Base-by-base conservation (phyloP, 2,329 filamentous ascomycete genomes). In the Rugonectria rugulosa region DNA sequence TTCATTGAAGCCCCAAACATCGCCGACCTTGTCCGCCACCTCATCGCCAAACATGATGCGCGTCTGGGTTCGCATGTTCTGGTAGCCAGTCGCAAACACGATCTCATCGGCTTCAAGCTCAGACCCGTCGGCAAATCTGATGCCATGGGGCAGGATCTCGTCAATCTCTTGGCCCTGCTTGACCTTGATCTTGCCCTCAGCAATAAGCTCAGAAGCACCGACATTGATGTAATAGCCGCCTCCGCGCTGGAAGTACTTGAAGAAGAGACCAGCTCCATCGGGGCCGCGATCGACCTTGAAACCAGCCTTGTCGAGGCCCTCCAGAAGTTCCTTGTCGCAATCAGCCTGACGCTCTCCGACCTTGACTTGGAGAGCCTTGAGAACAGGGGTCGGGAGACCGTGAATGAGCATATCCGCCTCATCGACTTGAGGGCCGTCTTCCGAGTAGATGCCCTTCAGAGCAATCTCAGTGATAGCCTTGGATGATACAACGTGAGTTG, bases 171-270 rank as follows among this genome's bases (percentile, higher is more conserved):
- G 79, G 1, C 81, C 84, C 34, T 84, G 81, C 67, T 84, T 84
- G 21, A 90, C 74, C 61, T 84, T 84, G 68, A 90, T 84, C 66
- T 84, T 85, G 1, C 87, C 86, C 11, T 88, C 82, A 2, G 77
- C 76, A 54, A 90, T 88, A 20, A 89, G 77, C 64, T 83, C 72
- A 0, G 82, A 83, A 0, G 81, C 83, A 0, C 88, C 88, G 2
- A 89, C 86, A 57, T 90, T 85, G 58, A 90, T 87, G 71, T 90
- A 90, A 67, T 89, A 90, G 0, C 88, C 87, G 1, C 88, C 88
- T 2, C 86, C 86, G 3, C 84, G 80, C 61, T 87, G 84, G 59
- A 87, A 78, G 65, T 88, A 89, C 69, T 88, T 88, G 47, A 82
- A 71, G 53, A 84, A 78, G 4, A 89, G 74, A 0, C 87, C 87